Evolutionary conservation across 345 rosid species (phyloP), one percentile per base, ranked within the genome.

Genomic region (Mallotus nudiflorus): DNA sequence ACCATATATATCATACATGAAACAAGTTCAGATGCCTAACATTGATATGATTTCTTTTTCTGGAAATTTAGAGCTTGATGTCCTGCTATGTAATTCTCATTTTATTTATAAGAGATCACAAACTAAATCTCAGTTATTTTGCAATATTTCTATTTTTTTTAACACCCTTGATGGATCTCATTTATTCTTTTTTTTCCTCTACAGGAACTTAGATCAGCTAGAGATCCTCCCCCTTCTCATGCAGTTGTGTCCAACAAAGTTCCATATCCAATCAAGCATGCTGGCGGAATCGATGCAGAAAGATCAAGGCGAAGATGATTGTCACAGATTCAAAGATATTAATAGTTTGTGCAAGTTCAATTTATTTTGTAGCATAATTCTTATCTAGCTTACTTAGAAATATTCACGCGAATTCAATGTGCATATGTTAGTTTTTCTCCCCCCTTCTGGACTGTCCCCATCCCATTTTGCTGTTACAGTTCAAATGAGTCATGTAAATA

Each of bases 171-270:
- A 50, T 20, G 29, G 16, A 49, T 33, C 63, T 20, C 6, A 40
- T 20, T 63, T 49, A 48, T 29, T 22, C 33, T 0, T 12, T 42
- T 28, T 5, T 62, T 52, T 31, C 45, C 66, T 60, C 28, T 73
- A 60, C 79, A 86, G 93, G 93, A 88, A 71, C 85, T 73, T 56
- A 69, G 85, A 74, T 24, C 80, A 58, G 25, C 71, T 5, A 75
- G 67, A 53, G 86, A 81, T 62, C 54, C 69, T 44, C 73, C 59
- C 11, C 64, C 84, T 12, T 60, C 71, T 20, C 60, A 55, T 18
- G 75, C 67, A 45, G 20, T 35, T 10, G 28, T 9, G n/a, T 50
- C 81, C 46, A n/a, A 14, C 25, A 71, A 67, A 70, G 40, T 62
- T 71, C 54, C 69, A 45, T 39, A 68, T 33, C 78, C 71, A 29